Evolutionary conservation across 1,139 yeast species (phyloP).

Genomic region (Petasospora fabianii): DNA sequence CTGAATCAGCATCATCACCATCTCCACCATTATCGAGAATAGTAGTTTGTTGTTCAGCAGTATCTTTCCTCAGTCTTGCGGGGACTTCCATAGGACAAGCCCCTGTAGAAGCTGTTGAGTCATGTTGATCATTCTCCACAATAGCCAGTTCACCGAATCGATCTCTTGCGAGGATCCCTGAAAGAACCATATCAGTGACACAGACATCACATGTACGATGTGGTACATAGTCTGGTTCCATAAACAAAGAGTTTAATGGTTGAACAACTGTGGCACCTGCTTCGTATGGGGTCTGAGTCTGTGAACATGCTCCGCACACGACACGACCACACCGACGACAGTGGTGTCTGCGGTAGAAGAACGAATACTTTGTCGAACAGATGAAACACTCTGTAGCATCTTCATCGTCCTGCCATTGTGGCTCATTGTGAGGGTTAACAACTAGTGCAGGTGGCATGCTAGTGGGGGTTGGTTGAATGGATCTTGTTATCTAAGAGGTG

Average conservation of each 20-base stretch:
- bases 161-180: constrained; percentile 7
- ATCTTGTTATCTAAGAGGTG: too few species aligned
- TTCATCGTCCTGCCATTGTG: constrained; percentile 75
- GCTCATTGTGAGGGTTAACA: too few species aligned
- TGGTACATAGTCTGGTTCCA: constrained; percentile 47
- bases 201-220: constrained; percentile 74
- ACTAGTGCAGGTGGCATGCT: too few species aligned
- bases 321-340: constrained; percentile 80
- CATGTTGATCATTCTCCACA: constrained; percentile 9
- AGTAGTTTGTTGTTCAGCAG: constrained; percentile 13
- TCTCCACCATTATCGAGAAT: constrained; percentile 17
- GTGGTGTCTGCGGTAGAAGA: constrained; percentile 83
- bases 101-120: constrained; percentile 10
- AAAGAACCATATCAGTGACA: constrained; percentile 53
- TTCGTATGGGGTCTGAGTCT: constrained; percentile 41
- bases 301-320: constrained; percentile 67
- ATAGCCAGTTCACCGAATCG: constrained; percentile 23
- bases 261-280: constrained; percentile 38
- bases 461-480: too few species aligned
- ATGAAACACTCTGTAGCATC: constrained; percentile 56
- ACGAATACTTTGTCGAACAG: constrained; percentile 55
- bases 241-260: constrained; percentile 38
- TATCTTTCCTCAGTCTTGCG: constrained; percentile 12
- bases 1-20: constrained; percentile 27
- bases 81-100: constrained; percentile 14